Percentiles rank a stretch among this genome's conserved stretches.
These are phyloP conservation scores for Penicillium dipodomyicola DNA, from an alignment of 495 filamentous ascomycete genomes.

Conservation along the genomic window DNA sequence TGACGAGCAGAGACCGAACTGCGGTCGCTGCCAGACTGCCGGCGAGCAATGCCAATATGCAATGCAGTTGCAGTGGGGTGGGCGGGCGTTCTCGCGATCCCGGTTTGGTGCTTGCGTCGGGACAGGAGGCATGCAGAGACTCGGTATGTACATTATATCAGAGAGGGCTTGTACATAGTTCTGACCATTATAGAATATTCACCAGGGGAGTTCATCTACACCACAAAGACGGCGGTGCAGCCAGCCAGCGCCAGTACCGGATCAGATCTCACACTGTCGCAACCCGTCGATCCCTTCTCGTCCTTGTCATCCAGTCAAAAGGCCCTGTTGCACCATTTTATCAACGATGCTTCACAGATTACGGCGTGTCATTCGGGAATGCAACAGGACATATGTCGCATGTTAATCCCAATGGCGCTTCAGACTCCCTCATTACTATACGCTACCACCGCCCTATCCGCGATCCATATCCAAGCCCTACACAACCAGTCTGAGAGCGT, in stretches of 20 bases:
- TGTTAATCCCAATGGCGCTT: constrained; percentile 48
- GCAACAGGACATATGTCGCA: constrained; percentile 47
- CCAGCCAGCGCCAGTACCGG: constrained; percentile 12
- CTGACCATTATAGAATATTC: constrained; percentile 40
- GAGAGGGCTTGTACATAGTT: not conserved
- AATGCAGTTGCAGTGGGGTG: constrained; percentile 43
- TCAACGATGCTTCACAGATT: constrained; percentile 47
- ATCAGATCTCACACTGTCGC: constrained; percentile 30
- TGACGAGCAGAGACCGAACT: constrained; percentile 42
- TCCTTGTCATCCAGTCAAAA: constrained; percentile 42
- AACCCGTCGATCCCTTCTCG: constrained; percentile 43
- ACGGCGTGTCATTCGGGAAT: constrained; percentile 47
- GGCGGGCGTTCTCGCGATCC: constrained; percentile 45
- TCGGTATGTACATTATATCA: constrained; percentile 31
- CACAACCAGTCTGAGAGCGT: constrained; percentile 44
- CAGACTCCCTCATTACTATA: constrained; percentile 48
- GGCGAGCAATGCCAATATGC: constrained; percentile 38
- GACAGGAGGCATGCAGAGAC: constrained; percentile 42
- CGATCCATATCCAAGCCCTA: constrained; percentile 46
- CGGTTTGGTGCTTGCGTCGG: constrained; percentile 47
- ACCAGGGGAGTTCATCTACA: constrained; percentile 49
- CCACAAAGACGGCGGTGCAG: constrained; percentile 27
- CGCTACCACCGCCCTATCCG: constrained; percentile 48
- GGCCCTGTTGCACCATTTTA: constrained; percentile 44
- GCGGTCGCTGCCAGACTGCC: constrained; percentile 39